Base-by-base conservation (phyloP, 345 rosid genomes). In the Zanthoxylum bungeanum region DNA sequence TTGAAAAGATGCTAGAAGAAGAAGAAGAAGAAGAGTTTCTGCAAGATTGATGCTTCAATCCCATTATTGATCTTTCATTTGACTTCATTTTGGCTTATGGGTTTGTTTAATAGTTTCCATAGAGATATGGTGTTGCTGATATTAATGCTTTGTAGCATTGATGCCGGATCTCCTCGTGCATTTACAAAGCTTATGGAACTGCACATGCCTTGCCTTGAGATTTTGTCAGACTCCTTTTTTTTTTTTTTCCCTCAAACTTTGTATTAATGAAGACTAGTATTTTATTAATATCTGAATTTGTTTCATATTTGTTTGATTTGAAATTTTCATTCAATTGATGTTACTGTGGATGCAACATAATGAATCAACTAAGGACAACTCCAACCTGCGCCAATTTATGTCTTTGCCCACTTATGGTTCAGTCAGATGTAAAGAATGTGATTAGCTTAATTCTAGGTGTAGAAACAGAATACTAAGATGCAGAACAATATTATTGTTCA, bases 151-250 rank as follows among this genome's bases (percentile, higher is more conserved):
- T 60, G 53, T 4, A 34, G 66, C 80, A 73, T 76, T 33, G 56
- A 80, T 62, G 78, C 61, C 82, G 75, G 86, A 76, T 83, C 84
- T 80, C 76, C 79, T 75, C 75, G 76, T 72, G 78, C 73, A 71
- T 58, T 3, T 58, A n/a, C 62, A 60, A 64, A 64, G 19, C 56
- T 52, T 65, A 28, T 25, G 68, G 47, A 62, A 11, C n/a, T 14
- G 77, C 80, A 78, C 74, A 78, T 76, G 74, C 63, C 24, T 60
- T 12, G 17, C 22, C 51, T 60, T 16, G 4, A n/a, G 66, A 70
- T 51, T 56, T 68, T 68, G 36, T 19, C 59, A 33, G 28, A 68
- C 53, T 68, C 52, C 7, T 3, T 9, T 3, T 21, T 5, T 51
- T 31, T 67, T 67, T 67, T 19, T 17, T 46, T 27, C 14, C 40